Evolutionary conservation across 2,329 filamentous ascomycete species (phyloP), one percentile per base, ranked within the genome.

Genomic region (Fusarium begoniae): DNA sequence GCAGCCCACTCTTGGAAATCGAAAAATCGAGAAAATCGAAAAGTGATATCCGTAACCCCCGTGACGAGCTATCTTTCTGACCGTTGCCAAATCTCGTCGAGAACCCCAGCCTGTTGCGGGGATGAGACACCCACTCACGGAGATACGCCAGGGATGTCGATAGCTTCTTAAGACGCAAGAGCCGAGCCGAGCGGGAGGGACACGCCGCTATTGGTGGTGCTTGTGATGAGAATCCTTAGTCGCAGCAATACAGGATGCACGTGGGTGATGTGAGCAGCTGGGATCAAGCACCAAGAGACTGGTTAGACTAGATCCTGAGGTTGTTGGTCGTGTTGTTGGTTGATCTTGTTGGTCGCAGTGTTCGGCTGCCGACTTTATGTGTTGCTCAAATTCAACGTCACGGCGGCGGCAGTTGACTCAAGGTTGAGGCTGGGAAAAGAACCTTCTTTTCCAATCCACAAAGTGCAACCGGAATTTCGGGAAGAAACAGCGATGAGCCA

Each of bases 121-220:
- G 73, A 59, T 53, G 37, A 63, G 58, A 63, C 55, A 62, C 63
- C 48, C 59, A 61, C 51, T 48, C 57, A 56, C 38, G 61, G 51
- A 70, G 71, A 64, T 60, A 68, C 54, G 40, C 50, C 60, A 69
- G 62, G 72, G 70, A 51, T 70, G 68, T 72, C 64, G 63, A 75
- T 63, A 41, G 70, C 63, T 63, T 75, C 66, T 60, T 43, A 58
- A 63, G 66, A 63, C 59, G 43, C 62, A 66, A 76, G 74, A 75
- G 62, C 74, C 67, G 75, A 74, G 75, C 72, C 70, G 72, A 75
- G 75, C 62, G 68, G 66, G 74, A 77, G 73, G 74, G 54, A 69
- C 54, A 66, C 50, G 56, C 67, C 58, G 70, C 75, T 66, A 78
- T 78, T 78, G 77, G 77, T 56, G 72, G 63, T 69, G 37, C 62